phyloP scores from a whole-genome alignment of 2,329 filamentous ascomycete genomes.

The Sporothrix sp. region DNA sequence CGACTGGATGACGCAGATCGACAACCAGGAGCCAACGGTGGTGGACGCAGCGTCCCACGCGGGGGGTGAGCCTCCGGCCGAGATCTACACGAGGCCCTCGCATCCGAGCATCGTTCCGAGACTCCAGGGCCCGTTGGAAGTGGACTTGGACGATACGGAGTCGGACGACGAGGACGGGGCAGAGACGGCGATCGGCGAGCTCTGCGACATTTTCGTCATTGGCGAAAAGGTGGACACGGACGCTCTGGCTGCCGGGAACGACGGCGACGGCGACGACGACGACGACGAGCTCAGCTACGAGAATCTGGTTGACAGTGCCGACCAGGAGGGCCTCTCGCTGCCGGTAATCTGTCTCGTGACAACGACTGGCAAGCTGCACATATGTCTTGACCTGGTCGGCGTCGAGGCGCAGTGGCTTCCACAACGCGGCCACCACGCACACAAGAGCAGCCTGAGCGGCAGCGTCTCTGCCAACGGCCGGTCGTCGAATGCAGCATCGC shows the following conservation, averaged over 20 bases:
- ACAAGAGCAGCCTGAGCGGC: constrained; percentile 10
- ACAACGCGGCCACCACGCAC: constrained; percentile 36
- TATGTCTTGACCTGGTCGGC: constrained; percentile 53
- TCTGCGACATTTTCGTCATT: constrained; percentile 54
- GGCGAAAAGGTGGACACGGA: constrained; percentile 51
- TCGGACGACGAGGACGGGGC: constrained; percentile 47
- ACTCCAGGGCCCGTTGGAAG: constrained; percentile 52
- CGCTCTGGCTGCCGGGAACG: too few relatives aligned
- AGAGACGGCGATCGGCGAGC: constrained; percentile 44
- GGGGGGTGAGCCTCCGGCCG: constrained; percentile 38
- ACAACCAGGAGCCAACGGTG: constrained; percentile 51
- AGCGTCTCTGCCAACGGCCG: background rate
- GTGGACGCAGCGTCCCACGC: constrained; percentile 32
- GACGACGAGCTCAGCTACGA: constrained; percentile 34
- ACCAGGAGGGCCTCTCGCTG: constrained; percentile 51
- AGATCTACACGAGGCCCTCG: constrained; percentile 48
- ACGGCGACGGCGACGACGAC: constrained; percentile 55
- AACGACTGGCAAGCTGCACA: constrained; percentile 49
- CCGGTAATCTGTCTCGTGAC: constrained; percentile 51
- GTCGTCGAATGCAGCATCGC: constrained; percentile 31
- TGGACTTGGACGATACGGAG: constrained; percentile 43
- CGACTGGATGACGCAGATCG: constrained; percentile 58
- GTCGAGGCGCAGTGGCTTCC: constrained; percentile 59
- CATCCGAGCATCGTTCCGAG: constrained; percentile 49
- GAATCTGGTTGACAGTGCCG: constrained; percentile 37